phyloP scores from a whole-genome alignment of 1,284 basidiomycete species.

The Fomes fomentarius region DNA sequence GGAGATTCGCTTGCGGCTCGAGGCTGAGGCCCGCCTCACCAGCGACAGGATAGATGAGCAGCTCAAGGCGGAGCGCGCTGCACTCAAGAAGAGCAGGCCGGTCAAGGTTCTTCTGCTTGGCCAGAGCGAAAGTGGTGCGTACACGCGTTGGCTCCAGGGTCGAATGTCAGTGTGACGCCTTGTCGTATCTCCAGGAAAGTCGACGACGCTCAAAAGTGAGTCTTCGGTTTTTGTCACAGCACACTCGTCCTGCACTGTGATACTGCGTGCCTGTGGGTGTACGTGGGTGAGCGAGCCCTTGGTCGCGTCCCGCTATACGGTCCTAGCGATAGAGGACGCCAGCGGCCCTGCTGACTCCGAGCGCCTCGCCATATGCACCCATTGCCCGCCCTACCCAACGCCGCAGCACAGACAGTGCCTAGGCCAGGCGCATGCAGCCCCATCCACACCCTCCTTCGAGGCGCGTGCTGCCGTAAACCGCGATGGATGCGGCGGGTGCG shows the following conservation, averaged over 20 bases:
- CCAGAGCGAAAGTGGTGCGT: constrained; percentile 73
- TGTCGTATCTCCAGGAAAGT: constrained; percentile 43
- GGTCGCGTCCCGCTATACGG: background rate
- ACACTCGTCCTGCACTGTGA: background rate
- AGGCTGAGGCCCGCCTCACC: constrained; percentile 55
- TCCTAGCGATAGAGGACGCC: no score
- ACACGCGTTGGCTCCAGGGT: background rate
- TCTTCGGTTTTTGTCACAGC: background rate
- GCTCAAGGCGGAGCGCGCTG: constrained; percentile 50
- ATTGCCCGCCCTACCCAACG: no score
- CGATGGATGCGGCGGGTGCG: no score
- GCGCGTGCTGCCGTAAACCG: no score
- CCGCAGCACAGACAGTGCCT: background rate
- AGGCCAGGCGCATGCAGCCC: background rate
- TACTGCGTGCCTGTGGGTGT: background rate
- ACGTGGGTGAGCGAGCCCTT: background rate
- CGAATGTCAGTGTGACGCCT: constrained; percentile 13
- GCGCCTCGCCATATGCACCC: no score
- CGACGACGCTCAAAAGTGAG: constrained; percentile 55
- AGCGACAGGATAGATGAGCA: constrained; percentile 70
- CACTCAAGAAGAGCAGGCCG: constrained; percentile 53
- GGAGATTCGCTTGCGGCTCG: constrained; percentile 45
- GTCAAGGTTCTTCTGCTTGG: constrained; percentile 67
- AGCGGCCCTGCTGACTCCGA: no score
- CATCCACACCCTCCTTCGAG: no score